Evolutionary conservation across 2,329 filamentous ascomycete species (phyloP).

Genomic region (Aspergillus caelatus): DNA sequence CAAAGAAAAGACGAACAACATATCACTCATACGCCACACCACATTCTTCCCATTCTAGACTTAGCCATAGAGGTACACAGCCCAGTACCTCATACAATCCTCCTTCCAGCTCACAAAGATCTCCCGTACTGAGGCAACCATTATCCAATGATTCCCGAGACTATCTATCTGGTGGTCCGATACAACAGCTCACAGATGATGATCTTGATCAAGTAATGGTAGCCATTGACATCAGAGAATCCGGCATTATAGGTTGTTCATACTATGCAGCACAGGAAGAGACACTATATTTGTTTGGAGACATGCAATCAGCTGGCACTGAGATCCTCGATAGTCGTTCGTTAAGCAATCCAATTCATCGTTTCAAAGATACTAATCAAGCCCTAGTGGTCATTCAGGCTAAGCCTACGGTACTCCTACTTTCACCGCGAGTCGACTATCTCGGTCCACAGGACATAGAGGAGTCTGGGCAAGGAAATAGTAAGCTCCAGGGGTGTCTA

Average conservation of each 20-base stretch:
- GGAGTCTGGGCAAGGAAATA: conserved; percentile 45
- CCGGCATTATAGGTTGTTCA: conserved; percentile 75
- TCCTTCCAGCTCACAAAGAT: conserved; percentile 8
- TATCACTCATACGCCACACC: conserved; percentile 3
- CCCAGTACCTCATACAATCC: not conserved
- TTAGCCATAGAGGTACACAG: not conserved
- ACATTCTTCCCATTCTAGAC: conserved; percentile 5
- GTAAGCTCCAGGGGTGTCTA: conserved; percentile 26
- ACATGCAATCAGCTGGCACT: conserved; percentile 69
- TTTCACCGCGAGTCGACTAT: conserved; percentile 60
- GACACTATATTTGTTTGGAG: conserved; percentile 74
- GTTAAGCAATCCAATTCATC: conserved; percentile 6
- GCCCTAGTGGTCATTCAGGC: conserved; percentile 61
- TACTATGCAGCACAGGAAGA: conserved; percentile 76
- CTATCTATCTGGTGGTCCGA: conserved; percentile 26
- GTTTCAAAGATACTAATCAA: conserved; percentile 22
- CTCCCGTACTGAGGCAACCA: conserved; percentile 12
- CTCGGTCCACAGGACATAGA: conserved; percentile 38
- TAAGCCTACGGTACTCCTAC: conserved; percentile 62
- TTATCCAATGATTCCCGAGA: conserved; percentile 14
- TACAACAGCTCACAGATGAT: conserved; percentile 42
- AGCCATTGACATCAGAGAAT: conserved; percentile 74
- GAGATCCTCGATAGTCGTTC: conserved; percentile 65
- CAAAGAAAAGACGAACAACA: conserved; percentile 15
- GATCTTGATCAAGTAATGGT: conserved; percentile 73